Evolutionary conservation across 306 rosid species (phyloP).

Genomic region (Rosa persica): DNA sequence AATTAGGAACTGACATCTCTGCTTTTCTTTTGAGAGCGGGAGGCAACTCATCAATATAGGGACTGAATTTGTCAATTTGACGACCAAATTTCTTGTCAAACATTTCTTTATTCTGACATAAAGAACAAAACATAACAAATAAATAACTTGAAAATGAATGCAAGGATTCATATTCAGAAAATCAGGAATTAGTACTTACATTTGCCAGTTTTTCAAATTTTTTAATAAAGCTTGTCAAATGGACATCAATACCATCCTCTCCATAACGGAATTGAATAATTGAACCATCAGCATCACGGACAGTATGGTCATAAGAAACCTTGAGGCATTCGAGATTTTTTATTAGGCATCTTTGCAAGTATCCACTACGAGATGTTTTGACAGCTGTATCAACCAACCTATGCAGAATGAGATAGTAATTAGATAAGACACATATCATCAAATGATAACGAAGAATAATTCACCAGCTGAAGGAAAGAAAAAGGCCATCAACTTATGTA

Average conservation of each 20-base stretch:
- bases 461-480: background rate
- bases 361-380: constrained; percentile 98
- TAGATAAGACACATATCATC: constrained; percentile 22
- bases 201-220: constrained; percentile 71
- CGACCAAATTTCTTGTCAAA: constrained; percentile 51
- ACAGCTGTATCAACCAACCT: constrained; percentile 98
- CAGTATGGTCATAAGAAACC: constrained; percentile 84
- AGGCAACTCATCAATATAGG: constrained; percentile 69
- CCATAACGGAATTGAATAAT: constrained; percentile 84
- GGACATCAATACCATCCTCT: constrained; percentile 97
- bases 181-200: constrained; percentile 42
- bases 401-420: constrained; percentile 23
- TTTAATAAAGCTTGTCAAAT: constrained; percentile 74
- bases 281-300: constrained; percentile 95
- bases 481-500: background rate
- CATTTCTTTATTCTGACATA: constrained; percentile 79
- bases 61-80: constrained; percentile 55
- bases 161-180: constrained; percentile 17
- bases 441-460: background rate
- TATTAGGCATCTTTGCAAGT: constrained; percentile 90
- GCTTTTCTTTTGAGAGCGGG: constrained; percentile 59
- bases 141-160: constrained; percentile 18
- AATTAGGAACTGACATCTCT: constrained; percentile 32
- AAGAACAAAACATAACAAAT: constrained; percentile 15
- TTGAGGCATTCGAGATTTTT: constrained; percentile 86